Conservation (phyloP, 1,139 yeast species). For the Martiniozyma asiatica region DNA sequence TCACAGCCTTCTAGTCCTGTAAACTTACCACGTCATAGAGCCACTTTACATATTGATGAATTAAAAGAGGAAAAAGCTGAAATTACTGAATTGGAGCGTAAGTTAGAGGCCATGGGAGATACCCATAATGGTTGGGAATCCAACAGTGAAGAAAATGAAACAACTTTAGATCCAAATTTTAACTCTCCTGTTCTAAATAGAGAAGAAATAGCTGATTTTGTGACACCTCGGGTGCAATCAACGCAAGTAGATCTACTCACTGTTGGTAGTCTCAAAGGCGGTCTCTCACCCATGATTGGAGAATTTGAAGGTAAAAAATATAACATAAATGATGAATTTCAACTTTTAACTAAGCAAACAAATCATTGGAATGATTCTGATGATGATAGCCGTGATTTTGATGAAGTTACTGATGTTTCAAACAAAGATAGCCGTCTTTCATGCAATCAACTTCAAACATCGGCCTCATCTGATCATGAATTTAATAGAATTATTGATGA, state of each 20-base stretch:
- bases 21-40: background rate
- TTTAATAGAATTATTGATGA: conserved; percentile 17
- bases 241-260: conserved; percentile 2
- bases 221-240: too few species aligned
- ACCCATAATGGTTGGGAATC: conserved; percentile 12
- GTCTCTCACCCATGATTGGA: conserved; percentile 12
- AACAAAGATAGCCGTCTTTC: too few species aligned
- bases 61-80: too few species aligned
- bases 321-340: conserved; percentile 6
- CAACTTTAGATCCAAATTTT: conserved; percentile 4
- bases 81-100: too few species aligned
- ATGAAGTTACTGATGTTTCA: background rate
- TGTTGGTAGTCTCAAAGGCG: conserved; percentile 3
- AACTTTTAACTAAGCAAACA: conserved; percentile 6
- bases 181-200: conserved; percentile 1
- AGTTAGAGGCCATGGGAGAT: too few species aligned
- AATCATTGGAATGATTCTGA: background rate
- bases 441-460: background rate
- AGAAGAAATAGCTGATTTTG: too few species aligned
- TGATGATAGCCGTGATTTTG: background rate
- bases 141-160: conserved; percentile 5
- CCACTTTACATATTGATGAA: background rate
- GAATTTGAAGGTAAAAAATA: conserved; percentile 10
- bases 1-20: background rate
- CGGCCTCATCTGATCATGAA: conserved; percentile 13